Evolutionary conservation across 2,329 filamentous ascomycete species (phyloP).

Genomic region (Sporothrix curviconia): DNA sequence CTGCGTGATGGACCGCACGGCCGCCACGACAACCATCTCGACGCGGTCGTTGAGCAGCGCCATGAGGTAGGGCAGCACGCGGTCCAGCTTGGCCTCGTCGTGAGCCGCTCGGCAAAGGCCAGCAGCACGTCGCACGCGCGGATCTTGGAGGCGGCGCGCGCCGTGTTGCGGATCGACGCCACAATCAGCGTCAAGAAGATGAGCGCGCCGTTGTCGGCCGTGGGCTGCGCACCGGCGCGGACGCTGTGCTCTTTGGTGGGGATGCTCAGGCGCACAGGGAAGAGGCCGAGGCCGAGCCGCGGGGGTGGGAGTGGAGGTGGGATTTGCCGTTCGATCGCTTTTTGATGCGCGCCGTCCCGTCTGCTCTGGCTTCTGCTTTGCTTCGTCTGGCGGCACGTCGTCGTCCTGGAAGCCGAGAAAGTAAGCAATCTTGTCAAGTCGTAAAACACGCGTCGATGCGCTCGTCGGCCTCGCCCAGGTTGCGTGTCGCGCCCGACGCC

Average conservation of each 20-base stretch:
- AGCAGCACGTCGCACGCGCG: conserved; percentile 86
- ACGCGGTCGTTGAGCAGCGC: conserved; percentile 73
- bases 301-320: conserved; percentile 28
- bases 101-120: conserved; percentile 87
- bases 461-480: conserved; percentile 82
- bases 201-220: conserved; percentile 79
- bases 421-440: conserved; percentile 97
- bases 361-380: no score
- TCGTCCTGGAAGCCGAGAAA: conserved; percentile 71
- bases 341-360: no score
- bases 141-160: conserved; percentile 77
- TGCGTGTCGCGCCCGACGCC: conserved; percentile 60
- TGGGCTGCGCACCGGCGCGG: conserved; percentile 51
- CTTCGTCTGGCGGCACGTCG: no score
- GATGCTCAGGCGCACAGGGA: conserved; percentile 79
- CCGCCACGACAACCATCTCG: conserved; percentile 78
- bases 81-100: conserved; percentile 91
- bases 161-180: conserved; percentile 81
- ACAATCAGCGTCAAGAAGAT: conserved; percentile 88
- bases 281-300: conserved; percentile 53
- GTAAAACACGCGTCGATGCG: conserved; percentile 85
- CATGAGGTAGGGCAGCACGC: conserved; percentile 85
- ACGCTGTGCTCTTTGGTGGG: conserved; percentile 74
- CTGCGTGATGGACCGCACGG: conserved; percentile 80
- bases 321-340: not conserved